Evolutionary conservation across 768 basidiomycete genomes (phyloP).

Genomic region (Lepiota brunneoincarnata): DNA sequence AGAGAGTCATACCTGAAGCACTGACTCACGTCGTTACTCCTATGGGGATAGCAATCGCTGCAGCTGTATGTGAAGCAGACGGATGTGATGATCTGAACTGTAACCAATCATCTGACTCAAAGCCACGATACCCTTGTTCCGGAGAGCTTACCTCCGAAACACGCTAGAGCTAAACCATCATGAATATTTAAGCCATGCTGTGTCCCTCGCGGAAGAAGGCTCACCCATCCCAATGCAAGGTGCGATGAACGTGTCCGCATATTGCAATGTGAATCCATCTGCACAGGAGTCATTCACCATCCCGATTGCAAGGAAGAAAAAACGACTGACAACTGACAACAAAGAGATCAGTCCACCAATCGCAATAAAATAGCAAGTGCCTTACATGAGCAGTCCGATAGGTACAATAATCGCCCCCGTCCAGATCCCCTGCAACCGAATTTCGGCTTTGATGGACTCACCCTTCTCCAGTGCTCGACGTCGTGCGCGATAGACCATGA

Average conservation of each 20-base stretch:
- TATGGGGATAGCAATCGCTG: constrained; percentile 33
- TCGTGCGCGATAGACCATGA: constrained; percentile 33
- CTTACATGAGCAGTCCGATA: constrained; percentile 30
- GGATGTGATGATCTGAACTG: constrained; percentile 33
- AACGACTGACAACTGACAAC: not conserved
- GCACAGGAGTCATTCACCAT: not conserved
- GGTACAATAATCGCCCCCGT: constrained; percentile 34
- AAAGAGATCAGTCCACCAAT: constrained; percentile 8
- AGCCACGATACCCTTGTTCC: not conserved
- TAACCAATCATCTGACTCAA: not conserved
- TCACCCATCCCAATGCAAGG: constrained; percentile 37
- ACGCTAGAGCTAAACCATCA: constrained; percentile 25
- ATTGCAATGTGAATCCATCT: constrained; percentile 34
- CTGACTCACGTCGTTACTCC: constrained; percentile 34
- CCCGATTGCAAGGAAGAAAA: not conserved
- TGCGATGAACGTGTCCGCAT: constrained; percentile 29
- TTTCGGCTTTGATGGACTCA: constrained; percentile 24
- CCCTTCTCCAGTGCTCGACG: constrained; percentile 21
- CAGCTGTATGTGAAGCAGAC: constrained; percentile 37
- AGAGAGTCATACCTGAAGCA: constrained; percentile 29
- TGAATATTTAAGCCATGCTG: not conserved
- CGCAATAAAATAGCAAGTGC: not conserved
- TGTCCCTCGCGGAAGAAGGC: not conserved
- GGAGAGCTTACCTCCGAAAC: constrained; percentile 28
- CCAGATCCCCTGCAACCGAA: constrained; percentile 35